A percentile compares a stretch with the other conserved stretches of the same genome.
These are phyloP conservation scores for Coffea humblotiana DNA, from an alignment of 305 asterid species.

Conservation along the genomic window DNA sequence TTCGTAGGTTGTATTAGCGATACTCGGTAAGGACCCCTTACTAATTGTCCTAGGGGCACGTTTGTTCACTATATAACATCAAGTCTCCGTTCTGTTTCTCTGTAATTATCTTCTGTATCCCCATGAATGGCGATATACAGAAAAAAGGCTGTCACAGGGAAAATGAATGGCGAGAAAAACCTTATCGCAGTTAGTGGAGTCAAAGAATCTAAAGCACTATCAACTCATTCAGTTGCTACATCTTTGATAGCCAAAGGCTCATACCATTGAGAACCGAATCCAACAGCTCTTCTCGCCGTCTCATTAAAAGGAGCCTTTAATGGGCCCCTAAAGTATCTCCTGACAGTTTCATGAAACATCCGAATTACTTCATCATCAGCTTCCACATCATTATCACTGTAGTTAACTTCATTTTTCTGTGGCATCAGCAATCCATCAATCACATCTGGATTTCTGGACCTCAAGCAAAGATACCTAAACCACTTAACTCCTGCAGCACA, in stretches of 20 bases:
- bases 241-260: constrained; percentile 79
- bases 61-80: background rate
- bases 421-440: constrained; percentile 14
- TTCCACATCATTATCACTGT: constrained; percentile 23
- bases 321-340: constrained; percentile 82
- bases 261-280: constrained; percentile 92
- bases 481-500: constrained; percentile 94
- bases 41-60: too few relatives aligned
- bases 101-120: too few relatives aligned
- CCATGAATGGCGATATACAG: too few relatives aligned
- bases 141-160: background rate
- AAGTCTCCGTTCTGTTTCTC: background rate
- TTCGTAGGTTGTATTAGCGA: background rate
- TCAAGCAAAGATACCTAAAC: constrained; percentile 70
- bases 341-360: constrained; percentile 69
- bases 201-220: background rate
- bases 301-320: constrained; percentile 90
- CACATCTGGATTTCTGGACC: constrained; percentile 38
- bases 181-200: background rate
- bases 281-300: constrained; percentile 84
- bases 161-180: background rate
- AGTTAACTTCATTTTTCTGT: constrained; percentile 16
- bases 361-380: constrained; percentile 42
- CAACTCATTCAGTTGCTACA: constrained; percentile 24
- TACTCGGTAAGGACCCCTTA: background rate